A percentile compares a stretch with the other conserved stretches of the same genome.
These are phyloP conservation scores for Dinochytrium kinnereticum DNA, from an alignment of 371 early-diverging fungal genomes.

Conservation along the genomic window DNA sequence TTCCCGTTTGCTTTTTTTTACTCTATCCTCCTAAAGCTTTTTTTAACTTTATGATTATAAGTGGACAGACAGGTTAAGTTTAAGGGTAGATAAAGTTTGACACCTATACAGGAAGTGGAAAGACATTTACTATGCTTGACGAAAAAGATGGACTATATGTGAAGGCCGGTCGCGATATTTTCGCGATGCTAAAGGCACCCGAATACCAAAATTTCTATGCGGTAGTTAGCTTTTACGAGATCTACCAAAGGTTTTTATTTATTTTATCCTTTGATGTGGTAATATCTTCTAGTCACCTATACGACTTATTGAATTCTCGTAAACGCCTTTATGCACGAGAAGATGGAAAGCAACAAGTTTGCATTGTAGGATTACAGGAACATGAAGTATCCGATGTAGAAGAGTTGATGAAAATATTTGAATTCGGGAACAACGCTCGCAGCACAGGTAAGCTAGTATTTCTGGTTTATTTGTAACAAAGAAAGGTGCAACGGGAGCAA, in stretches of 20 bases:
- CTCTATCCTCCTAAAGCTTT: neutral
- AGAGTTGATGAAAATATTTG: constrained; percentile 86
- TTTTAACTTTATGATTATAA: too few species aligned
- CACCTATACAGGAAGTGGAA: constrained; percentile 81
- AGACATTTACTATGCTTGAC: constrained; percentile 98
- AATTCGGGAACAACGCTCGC: constrained; percentile 84
- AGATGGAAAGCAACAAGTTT: constrained; percentile 93
- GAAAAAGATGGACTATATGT: constrained; percentile 80
- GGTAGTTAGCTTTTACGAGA: constrained; percentile 93
- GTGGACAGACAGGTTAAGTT: constrained; percentile 89
- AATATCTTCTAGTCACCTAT: constrained; percentile 69
- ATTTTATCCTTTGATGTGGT: neutral
- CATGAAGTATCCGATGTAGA: constrained; percentile 76
- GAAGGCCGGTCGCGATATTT: constrained; percentile 89
- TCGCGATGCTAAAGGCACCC: constrained; percentile 58
- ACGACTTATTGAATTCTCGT: constrained; percentile 88
- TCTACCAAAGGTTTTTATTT: constrained; percentile 79
- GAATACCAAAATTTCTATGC: constrained; percentile 75
- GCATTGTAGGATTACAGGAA: constrained; percentile 85
- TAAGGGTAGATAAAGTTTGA: neutral
- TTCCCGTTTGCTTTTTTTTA: neutral
- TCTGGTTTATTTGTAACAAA: neutral
- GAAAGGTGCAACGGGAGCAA: constrained; percentile 91
- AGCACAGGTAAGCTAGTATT: constrained; percentile 71
- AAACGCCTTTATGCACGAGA: constrained; percentile 90